Evolutionary conservation across 2,329 filamentous ascomycete genomes (phyloP).

Genomic region (Calycina marina): DNA sequence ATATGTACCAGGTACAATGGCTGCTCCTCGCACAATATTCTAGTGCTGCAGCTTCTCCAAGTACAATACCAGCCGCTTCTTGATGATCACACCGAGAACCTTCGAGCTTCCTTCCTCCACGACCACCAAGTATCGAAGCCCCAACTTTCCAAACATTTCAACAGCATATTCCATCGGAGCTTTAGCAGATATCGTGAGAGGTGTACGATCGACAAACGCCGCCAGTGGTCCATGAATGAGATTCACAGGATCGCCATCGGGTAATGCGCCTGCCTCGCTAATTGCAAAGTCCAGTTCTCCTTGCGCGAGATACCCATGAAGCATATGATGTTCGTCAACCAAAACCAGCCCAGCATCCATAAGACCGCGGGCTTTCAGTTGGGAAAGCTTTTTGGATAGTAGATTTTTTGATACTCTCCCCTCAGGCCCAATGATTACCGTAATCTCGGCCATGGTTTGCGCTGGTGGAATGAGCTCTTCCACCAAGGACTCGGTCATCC

Average conservation of each 20-base stretch:
- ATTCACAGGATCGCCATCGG: conserved; percentile 20
- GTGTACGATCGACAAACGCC: conserved; percentile 38
- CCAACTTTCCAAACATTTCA: conserved; percentile 44
- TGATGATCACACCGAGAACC: conserved; percentile 39
- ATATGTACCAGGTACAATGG: too few species aligned
- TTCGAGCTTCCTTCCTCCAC: conserved; percentile 34
- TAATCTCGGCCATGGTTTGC: conserved; percentile 41
- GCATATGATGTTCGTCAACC: conserved; percentile 30
- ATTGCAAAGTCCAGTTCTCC: conserved; percentile 37
- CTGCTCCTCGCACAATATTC: not conserved
- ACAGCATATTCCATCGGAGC: conserved; percentile 44
- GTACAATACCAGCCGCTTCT: conserved; percentile 40
- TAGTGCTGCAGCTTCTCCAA: conserved; percentile 27
- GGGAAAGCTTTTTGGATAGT: conserved; percentile 30
- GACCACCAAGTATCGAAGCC: conserved; percentile 36
- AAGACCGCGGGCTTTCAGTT: conserved; percentile 33
- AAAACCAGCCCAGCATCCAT: conserved; percentile 44
- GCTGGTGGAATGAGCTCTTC: conserved; percentile 35
- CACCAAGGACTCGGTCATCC: conserved; percentile 25
- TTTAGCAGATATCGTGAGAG: conserved; percentile 32
- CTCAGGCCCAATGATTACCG: conserved; percentile 28
- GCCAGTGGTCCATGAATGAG: conserved; percentile 24
- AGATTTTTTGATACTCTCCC: conserved; percentile 28
- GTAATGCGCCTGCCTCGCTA: conserved; percentile 11
- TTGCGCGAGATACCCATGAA: conserved; percentile 41